Conservation (phyloP, 2,329 filamentous ascomycete genomes). For the Diaporthe capsici region DNA sequence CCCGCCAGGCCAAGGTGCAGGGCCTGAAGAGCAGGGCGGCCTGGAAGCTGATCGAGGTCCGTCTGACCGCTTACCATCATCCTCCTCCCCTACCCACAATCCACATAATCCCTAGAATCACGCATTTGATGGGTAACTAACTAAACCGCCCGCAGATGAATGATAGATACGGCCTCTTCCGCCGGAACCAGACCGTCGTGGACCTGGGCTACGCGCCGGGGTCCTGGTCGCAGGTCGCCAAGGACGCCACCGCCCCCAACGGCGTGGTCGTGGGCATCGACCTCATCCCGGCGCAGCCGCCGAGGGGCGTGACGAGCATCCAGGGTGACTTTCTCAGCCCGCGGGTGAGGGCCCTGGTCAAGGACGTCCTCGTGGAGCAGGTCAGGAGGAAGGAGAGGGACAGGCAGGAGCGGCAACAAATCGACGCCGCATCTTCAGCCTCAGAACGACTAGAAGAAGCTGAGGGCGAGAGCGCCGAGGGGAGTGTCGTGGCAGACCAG, state of each 20-base stretch:
- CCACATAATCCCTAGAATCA: not conserved
- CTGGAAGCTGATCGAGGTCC: constrained; percentile 90
- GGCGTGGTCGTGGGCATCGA: constrained; percentile 93
- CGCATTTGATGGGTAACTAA: not conserved
- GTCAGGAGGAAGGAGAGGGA: constrained; percentile 61
- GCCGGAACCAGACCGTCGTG: constrained; percentile 84
- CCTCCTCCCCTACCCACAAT: not conserved
- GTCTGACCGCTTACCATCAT: constrained; percentile 29
- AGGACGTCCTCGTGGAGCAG: constrained; percentile 77
- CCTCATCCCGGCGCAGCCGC: constrained; percentile 91
- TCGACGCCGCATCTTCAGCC: not conserved
- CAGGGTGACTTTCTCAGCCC: constrained; percentile 93
- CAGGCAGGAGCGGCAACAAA: constrained; percentile 37
- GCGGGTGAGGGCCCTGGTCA: constrained; percentile 81
- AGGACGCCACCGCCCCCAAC: constrained; percentile 80
- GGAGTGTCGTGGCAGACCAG: constrained; percentile 53
- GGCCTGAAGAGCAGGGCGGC: constrained; percentile 91
- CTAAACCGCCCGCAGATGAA: constrained; percentile 74
- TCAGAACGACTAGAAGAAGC: constrained; percentile 43
- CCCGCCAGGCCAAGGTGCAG: constrained; percentile 81
- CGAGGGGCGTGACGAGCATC: constrained; percentile 91
- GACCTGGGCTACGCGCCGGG: constrained; percentile 89
- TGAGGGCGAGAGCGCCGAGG: constrained; percentile 40
- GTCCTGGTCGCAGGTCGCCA: constrained; percentile 84
- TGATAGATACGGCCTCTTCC: constrained; percentile 84